A percentile compares a stretch with the other conserved stretches of the same genome.
phyloP scores from a whole-genome alignment of 164 flowering plant genomes.

The Nymphaea thermarum region DNA sequence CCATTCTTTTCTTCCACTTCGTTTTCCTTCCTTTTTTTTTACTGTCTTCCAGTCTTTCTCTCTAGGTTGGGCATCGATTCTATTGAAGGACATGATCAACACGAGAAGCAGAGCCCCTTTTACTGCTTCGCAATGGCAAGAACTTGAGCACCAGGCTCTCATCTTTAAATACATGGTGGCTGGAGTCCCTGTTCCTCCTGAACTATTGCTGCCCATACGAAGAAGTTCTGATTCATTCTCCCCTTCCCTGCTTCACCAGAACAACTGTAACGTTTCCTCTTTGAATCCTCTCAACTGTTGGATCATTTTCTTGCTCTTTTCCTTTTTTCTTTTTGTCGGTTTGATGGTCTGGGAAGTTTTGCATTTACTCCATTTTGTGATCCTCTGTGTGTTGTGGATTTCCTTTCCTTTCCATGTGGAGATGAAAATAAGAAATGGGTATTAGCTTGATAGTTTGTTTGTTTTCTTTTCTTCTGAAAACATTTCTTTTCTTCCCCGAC shows the following conservation, averaged over 20 bases:
- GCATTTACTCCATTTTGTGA: not conserved
- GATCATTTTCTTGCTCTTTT: too few species aligned
- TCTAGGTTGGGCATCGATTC: not conserved
- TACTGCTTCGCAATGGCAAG: conserved; percentile 62
- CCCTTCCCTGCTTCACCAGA: conserved; percentile 27
- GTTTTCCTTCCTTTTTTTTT: not conserved
- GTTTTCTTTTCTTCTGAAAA: conserved; percentile 3
- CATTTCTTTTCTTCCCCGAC: conserved; percentile 11
- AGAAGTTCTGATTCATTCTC: conserved; percentile 28
- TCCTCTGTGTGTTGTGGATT: not conserved
- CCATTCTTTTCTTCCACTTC: conserved; percentile 37
- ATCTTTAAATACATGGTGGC: conserved; percentile 49
- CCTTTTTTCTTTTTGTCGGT: too few species aligned
- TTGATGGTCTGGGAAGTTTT: too few species aligned
- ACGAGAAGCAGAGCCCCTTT: conserved; percentile 31
- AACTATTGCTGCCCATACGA: conserved; percentile 36
- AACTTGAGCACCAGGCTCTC: conserved; percentile 59
- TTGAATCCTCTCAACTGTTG: too few species aligned
- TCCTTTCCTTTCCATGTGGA: not conserved
- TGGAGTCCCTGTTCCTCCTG: conserved; percentile 52
- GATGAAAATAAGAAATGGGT: conserved; percentile 5
- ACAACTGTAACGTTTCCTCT: conserved; percentile 22
- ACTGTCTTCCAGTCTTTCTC: not conserved
- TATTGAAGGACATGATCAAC: not conserved
- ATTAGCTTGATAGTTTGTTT: not conserved